phyloP scores from a whole-genome alignment of 176 grass and related monocot species.

The Raddia guianensis region DNA sequence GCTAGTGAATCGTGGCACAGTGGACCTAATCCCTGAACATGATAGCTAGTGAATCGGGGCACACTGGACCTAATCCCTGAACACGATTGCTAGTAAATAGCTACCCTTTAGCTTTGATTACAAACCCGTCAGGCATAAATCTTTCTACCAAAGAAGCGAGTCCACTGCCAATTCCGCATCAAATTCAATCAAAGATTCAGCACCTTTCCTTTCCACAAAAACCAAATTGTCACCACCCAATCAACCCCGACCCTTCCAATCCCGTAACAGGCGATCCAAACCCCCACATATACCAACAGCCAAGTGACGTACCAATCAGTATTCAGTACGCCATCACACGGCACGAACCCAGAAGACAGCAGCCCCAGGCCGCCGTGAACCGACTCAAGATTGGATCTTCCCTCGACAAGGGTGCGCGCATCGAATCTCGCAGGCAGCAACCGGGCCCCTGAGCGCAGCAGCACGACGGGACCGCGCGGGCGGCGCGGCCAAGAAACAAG shows the following conservation, averaged over 20 bases:
- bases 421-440: constrained; percentile 26
- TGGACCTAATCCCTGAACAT: background rate
- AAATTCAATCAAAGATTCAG: constrained; percentile 29
- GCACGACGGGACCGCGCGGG: background rate
- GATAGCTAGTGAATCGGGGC: background rate
- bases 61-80: background rate
- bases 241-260: constrained; percentile 20
- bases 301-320: background rate
- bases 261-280: constrained; percentile 9
- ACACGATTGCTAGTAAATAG: background rate
- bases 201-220: constrained; percentile 8
- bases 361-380: background rate
- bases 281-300: background rate
- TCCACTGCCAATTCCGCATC: background rate
- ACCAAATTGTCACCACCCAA: constrained; percentile 1
- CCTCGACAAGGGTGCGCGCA: background rate
- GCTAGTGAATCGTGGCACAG: background rate
- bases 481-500: constrained; percentile 13
- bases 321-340: constrained; percentile 16
- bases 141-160: constrained; percentile 6
- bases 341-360: background rate
- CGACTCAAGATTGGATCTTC: constrained; percentile 53
- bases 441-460: background rate
- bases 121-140: constrained; percentile 24
- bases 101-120: constrained; percentile 3